Percentiles rank a stretch among this genome's conserved stretches.
Conservation (phyloP, 345 rosid species). For the Erodium maritimum region DNA sequence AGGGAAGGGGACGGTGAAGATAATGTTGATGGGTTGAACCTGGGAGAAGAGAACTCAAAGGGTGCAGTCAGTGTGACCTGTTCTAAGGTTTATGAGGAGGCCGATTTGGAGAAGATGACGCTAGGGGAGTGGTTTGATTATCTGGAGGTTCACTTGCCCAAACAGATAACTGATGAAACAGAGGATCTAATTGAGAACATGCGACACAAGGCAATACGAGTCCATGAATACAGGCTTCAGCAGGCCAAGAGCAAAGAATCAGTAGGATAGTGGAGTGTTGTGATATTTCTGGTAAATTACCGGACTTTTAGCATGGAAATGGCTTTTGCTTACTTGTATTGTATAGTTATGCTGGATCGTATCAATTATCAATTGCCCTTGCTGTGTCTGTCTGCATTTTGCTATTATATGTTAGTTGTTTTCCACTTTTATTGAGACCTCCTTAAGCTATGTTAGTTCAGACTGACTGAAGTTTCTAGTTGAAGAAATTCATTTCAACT, state of each 20-base stretch:
- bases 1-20: conserved; percentile 4
- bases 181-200: conserved; percentile 53
- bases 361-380: not conserved
- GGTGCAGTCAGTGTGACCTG: conserved; percentile 1
- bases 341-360: not conserved
- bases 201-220: conserved; percentile 28
- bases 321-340: not conserved
- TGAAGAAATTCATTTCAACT: too few species aligned
- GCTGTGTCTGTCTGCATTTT: not conserved
- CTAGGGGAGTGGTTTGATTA: conserved; percentile 55
- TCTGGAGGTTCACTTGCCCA: conserved; percentile 36
- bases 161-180: conserved; percentile 40
- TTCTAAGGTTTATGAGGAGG: not conserved
- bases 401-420: not conserved
- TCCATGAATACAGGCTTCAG: conserved; percentile 8
- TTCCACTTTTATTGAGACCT: not conserved
- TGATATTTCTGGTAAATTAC: not conserved
- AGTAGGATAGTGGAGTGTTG: not conserved
- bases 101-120: conserved; percentile 39
- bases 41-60: conserved; percentile 5
- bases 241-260: not conserved
- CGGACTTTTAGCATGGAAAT: not conserved
- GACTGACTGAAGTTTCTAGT: too few species aligned
- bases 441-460: too few species aligned
- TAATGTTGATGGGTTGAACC: conserved; percentile 5